Conservation (phyloP, 306 rosid species). For the Carpinus fangiana region DNA sequence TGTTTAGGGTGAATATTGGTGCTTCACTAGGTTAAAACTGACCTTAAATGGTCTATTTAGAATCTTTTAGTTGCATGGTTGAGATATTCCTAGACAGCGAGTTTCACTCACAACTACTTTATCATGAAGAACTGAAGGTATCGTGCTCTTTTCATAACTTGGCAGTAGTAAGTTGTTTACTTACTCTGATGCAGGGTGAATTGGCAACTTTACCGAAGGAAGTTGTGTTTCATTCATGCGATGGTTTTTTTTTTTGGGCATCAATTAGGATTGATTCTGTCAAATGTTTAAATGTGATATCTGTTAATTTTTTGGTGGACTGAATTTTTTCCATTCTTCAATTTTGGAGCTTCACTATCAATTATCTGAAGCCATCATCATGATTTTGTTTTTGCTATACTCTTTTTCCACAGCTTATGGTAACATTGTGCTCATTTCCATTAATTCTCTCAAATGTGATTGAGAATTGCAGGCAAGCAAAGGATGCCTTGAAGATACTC, state of each 20-base stretch:
- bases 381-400: constrained; percentile 9
- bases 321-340: constrained; percentile 17
- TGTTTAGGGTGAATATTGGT: neutral
- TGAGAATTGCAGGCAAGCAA: constrained; percentile 80
- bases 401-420: constrained; percentile 5
- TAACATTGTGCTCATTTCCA: constrained; percentile 18
- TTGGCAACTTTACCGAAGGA: neutral
- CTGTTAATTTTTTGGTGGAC: neutral
- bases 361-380: constrained; percentile 5
- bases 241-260: neutral
- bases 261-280: neutral
- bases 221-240: neutral
- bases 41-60: neutral
- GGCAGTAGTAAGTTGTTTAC: neutral
- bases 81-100: neutral
- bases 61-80: neutral
- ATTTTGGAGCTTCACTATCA: constrained; percentile 28
- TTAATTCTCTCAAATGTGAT: constrained; percentile 24
- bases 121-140: neutral
- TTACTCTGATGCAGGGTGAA: neutral
- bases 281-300: neutral
- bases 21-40: neutral
- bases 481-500: constrained; percentile 88
- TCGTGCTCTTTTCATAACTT: neutral
- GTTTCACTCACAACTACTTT: neutral